Percentiles rank a stretch among this genome's conserved stretches.
Evolutionary conservation across 1,284 basidiomycete genomes (phyloP).

Genomic region (Austroboletus novae-zelandiae): DNA sequence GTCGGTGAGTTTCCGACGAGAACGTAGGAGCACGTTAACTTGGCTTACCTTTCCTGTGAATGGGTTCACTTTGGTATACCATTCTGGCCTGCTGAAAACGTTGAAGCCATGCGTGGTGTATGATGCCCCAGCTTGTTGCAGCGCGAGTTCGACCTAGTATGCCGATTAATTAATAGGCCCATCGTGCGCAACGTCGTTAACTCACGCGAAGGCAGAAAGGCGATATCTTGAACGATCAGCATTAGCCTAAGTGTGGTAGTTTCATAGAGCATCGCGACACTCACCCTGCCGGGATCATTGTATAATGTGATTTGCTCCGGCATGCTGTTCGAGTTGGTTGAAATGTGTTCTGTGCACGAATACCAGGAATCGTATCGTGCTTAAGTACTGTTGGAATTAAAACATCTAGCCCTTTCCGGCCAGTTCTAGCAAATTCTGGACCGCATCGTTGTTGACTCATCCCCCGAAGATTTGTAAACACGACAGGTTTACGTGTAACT

Average conservation of each 20-base stretch:
- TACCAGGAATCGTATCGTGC: too few relatives aligned
- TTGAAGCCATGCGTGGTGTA: conserved; percentile 9
- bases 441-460: too few relatives aligned
- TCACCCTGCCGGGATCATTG: not conserved
- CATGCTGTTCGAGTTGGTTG: not conserved
- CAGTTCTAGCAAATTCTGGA: too few relatives aligned
- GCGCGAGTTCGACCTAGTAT: conserved; percentile 16
- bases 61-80: conserved; percentile 14
- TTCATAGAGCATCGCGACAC: not conserved
- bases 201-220: not conserved
- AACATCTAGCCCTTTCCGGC: too few relatives aligned
- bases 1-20: not conserved
- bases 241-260: not conserved
- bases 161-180: not conserved
- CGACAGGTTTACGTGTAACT: too few relatives aligned
- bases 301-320: conserved; percentile 3
- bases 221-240: not conserved
- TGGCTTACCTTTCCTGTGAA: conserved; percentile 9
- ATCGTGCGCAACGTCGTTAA: not conserved
- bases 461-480: too few relatives aligned
- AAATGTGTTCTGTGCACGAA: not conserved
- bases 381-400: too few relatives aligned
- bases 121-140: conserved; percentile 11
- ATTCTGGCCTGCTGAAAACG: conserved; percentile 12
- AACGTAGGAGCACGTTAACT: not conserved